Evolutionary conservation across 345 rosid species (phyloP).

Genomic region (Aquilaria sinensis): DNA sequence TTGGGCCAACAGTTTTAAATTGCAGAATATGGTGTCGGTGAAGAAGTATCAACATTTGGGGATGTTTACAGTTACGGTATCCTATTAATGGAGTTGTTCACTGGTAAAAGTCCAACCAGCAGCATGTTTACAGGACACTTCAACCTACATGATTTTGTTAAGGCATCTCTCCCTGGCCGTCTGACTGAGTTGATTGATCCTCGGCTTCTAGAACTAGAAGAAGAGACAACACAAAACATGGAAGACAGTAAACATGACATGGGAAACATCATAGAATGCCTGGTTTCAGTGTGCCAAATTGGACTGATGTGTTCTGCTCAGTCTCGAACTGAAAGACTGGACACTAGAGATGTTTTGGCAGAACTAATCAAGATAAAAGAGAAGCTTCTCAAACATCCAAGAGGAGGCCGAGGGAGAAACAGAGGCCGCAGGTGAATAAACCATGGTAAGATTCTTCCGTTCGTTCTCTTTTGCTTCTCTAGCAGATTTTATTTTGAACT

Average conservation of each 20-base stretch:
- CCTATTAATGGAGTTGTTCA: constrained; percentile 2
- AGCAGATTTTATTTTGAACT: too few species aligned
- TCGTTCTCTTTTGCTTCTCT: too few species aligned
- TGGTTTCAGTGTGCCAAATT: constrained; percentile 7
- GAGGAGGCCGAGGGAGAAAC: too few species aligned
- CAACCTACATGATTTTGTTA: constrained; percentile 8
- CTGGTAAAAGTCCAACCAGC: constrained; percentile 13
- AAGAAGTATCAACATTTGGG: constrained; percentile 13
- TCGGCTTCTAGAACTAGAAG: not conserved
- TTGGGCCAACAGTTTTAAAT: too few species aligned
- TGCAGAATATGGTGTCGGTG: not conserved
- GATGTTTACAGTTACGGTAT: constrained; percentile 1
- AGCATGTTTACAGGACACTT: not conserved
- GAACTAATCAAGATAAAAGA: too few species aligned
- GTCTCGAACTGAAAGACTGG: not conserved
- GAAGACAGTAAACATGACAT: not conserved
- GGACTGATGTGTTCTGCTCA: constrained; percentile 11
- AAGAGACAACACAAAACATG: not conserved
- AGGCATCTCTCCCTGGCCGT: not conserved
- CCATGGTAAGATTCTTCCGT: too few species aligned
- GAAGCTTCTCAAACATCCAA: too few species aligned
- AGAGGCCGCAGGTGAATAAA: too few species aligned
- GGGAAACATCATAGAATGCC: constrained; percentile 2
- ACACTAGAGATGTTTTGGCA: not conserved
- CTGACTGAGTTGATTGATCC: constrained; percentile 5